These are phyloP conservation scores for Mentha longifolia DNA, from an alignment of 257 asterid genomes.

Conservation along the genomic window DNA sequence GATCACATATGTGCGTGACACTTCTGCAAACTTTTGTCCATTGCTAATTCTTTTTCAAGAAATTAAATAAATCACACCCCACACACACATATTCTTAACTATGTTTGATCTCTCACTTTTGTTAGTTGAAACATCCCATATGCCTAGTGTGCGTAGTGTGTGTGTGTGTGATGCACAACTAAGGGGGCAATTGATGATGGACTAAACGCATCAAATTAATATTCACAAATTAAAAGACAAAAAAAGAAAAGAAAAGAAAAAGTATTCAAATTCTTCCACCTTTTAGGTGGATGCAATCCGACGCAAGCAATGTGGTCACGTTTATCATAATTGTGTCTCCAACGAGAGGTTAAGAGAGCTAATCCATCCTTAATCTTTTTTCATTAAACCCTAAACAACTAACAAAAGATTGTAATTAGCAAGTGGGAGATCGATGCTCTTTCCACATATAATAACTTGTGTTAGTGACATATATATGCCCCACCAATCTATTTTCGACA, in stretches of 20 bases:
- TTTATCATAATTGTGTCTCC: constrained; percentile 39
- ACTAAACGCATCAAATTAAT: constrained; percentile 4
- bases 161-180: neutral
- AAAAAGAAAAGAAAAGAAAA: neutral
- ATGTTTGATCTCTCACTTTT: neutral
- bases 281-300: constrained; percentile 28
- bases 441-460: constrained; percentile 15
- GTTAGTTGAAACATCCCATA: constrained; percentile 3
- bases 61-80: neutral
- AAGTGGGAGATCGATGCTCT: constrained; percentile 36
- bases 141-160: too few species aligned
- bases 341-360: constrained; percentile 32
- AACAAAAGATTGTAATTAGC: constrained; percentile 26
- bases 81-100: neutral
- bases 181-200: constrained; percentile 19
- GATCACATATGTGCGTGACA: neutral
- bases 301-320: constrained; percentile 47
- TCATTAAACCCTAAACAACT: constrained; percentile 29
- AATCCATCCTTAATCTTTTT: constrained; percentile 27
- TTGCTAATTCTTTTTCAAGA: neutral
- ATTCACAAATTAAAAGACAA: neutral
- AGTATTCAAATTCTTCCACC: constrained; percentile 14
- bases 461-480: constrained; percentile 42
- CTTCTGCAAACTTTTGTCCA: neutral
- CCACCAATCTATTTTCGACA: constrained; percentile 42